These are phyloP conservation scores for Aspergillus niger DNA, from an alignment of 2,329 filamentous ascomycete genomes.

Conservation along the genomic window DNA sequence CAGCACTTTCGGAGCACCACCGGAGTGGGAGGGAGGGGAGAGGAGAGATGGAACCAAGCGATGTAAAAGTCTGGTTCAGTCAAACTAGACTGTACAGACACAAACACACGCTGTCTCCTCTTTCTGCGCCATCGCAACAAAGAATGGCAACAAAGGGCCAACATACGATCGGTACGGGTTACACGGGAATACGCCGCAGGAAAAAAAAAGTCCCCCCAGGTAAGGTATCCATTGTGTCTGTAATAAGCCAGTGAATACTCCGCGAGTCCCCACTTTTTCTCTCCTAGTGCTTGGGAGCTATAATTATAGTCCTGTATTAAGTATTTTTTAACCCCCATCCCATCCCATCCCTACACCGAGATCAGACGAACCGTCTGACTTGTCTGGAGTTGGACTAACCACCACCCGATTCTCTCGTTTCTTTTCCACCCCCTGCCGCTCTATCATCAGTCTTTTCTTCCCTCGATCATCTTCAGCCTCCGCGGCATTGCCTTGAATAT, in stretches of 20 bases:
- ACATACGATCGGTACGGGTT: background rate
- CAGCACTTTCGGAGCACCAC: background rate
- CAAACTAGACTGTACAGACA: too few relatives aligned
- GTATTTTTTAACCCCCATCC: constrained; percentile 13
- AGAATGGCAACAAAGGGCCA: background rate
- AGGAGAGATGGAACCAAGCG: background rate
- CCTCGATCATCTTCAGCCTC: constrained; percentile 1
- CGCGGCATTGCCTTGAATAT: constrained; percentile 4
- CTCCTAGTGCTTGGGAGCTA: constrained; percentile 13
- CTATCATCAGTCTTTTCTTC: constrained; percentile 1
- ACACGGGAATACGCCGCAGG: background rate
- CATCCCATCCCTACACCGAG: constrained; percentile 14
- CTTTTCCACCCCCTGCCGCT: background rate
- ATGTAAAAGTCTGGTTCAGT: background rate
- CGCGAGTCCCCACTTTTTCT: constrained; percentile 9
- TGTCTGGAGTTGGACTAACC: constrained; percentile 12
- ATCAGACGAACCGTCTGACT: constrained; percentile 18
- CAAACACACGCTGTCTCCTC: too few relatives aligned
- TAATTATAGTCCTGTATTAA: constrained; percentile 14
- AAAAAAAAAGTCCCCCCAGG: background rate
- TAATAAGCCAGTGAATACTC: constrained; percentile 6
- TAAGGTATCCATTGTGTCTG: constrained; percentile 3
- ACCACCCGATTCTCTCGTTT: constrained; percentile 7
- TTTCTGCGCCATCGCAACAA: background rate
- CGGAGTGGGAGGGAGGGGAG: background rate